Evolutionary conservation across 139 green algal species (phyloP), one percentile per base, ranked within the genome.

Genomic region (Volvox africanus): DNA sequence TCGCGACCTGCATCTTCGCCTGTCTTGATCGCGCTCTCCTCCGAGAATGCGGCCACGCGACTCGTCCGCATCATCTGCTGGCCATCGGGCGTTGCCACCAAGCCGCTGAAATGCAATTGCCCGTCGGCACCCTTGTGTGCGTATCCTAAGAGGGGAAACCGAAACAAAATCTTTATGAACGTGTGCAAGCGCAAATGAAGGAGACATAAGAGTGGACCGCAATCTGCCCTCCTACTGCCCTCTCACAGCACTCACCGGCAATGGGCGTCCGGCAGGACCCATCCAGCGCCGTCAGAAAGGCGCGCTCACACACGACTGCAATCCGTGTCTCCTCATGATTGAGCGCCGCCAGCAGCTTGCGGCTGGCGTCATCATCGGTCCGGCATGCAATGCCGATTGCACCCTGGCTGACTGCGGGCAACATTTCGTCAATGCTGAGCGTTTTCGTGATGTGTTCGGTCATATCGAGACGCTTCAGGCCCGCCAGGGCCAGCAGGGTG

Each of bases 231-330:
- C 44, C n/a, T n/a, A 55, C 65, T 73, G 65, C 65, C 5, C 65
- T 30, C 24, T 73, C 5, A 24, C 5, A 24, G 2, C 65, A 73
- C 65, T 85, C 22, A 92, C 97, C 98, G 73, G 98, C 98, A 92
- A 99, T 99, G 91, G 98, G 98, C 11, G 98, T 99, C 32, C 98
- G 93, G 96, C 98, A 99, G 24, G 97, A 99, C 86, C 98, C 98
- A 92, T 99, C 98, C 79, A 99, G 96, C 0, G 98, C 97, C 12
- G 95, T 89, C 30, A 99, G 93, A 96, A 99, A 99, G 5, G 97
- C 93, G 37, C 98, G 96, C 97, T 99, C 98, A 88, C 96, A 98
- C 32, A 98, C 95, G 0, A 99, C 95, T 9, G 98, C 98, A 24
- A 99, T 93, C 36, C 97, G 95, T 0, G 98, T 99, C 78, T 99